phyloP scores from a whole-genome alignment of 2,329 filamentous ascomycete genomes.

The Botrytis squamosa region DNA sequence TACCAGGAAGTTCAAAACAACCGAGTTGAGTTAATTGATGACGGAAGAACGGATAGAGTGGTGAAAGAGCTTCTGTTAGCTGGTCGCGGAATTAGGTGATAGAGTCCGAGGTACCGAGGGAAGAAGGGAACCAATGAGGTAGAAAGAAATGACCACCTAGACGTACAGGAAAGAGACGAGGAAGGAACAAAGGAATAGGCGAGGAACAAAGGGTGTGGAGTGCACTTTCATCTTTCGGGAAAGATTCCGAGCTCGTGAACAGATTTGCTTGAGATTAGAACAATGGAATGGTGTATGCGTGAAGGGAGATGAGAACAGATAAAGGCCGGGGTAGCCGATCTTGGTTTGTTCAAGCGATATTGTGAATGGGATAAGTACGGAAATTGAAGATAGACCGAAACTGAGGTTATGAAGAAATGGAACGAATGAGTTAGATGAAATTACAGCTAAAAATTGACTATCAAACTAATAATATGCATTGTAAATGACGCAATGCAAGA shows the following conservation, averaged over 20 bases:
- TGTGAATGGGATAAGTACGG: background rate
- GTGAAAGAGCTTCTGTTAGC: background rate
- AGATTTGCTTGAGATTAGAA: background rate
- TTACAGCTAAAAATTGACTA: background rate
- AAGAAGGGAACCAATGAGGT: background rate
- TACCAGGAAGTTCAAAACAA: background rate
- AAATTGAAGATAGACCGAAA: background rate
- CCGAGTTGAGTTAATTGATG: background rate
- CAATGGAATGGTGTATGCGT: background rate
- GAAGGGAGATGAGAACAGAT: background rate
- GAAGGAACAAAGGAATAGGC: background rate
- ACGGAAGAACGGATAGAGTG: background rate
- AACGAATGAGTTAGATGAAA: background rate
- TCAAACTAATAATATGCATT: background rate
- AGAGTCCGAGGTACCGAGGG: background rate
- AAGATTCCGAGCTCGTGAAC: background rate
- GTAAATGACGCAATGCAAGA: background rate
- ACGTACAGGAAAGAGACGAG: background rate
- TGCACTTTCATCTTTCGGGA: background rate
- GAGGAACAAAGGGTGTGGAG: background rate
- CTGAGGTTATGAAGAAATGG: background rate
- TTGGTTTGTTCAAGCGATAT: background rate
- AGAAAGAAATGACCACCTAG: background rate
- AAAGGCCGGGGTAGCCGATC: background rate
- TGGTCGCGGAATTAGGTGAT: background rate